Base-by-base conservation (phyloP, 2,329 filamentous ascomycete genomes). In the Tolypocladium pustulatum region DNA sequence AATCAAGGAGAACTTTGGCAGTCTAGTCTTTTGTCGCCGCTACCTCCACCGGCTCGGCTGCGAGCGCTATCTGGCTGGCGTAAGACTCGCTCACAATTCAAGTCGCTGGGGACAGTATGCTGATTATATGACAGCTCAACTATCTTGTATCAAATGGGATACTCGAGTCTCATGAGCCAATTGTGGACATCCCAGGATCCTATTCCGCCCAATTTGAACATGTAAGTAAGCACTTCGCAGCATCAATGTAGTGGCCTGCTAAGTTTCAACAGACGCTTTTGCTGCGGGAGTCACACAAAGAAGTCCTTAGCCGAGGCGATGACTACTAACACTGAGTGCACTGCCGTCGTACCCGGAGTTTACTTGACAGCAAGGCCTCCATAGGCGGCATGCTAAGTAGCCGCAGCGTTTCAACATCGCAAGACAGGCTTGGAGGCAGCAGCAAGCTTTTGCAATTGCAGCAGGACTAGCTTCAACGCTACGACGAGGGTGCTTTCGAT, bases 171-270 rank as follows among this genome's bases (percentile, higher is more conserved):
- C 83, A 87, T 65, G 71, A 71, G 17, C 84, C 84, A 1, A 71
- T 87, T 32, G 71, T 77, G 38, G 84, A 87, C 62, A 68, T 81
- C 49, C 75, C 78, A 61, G 84, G 83, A 2, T 85, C 83, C 1
- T 86, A 85, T 66, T 78, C 81, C 6, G 84, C 84, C 12, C 85
- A 87, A 64, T 87, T 82, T 66, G 84, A 87, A 71, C 85, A 79
- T 67, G 75, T 77, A 65, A 57, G 62, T 64, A 25, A 38, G 15
- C 30, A 17, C 4, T 20, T 9, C 6, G 1, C n/a, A 12, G 4
- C 22, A 0, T 25, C 13, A n/a, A 1, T 22, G 15, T 10, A 0
- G 13, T 1, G 12, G 34, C 5, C 12, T 32, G 38, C 61, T 66
- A 40, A 67, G 13, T 7, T 17, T 22, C 5, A 4, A 0, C 59